Percentiles rank a stretch among this genome's conserved stretches.
Conservation (phyloP, 2,329 filamentous ascomycete genomes). For the Alternaria solani region DNA sequence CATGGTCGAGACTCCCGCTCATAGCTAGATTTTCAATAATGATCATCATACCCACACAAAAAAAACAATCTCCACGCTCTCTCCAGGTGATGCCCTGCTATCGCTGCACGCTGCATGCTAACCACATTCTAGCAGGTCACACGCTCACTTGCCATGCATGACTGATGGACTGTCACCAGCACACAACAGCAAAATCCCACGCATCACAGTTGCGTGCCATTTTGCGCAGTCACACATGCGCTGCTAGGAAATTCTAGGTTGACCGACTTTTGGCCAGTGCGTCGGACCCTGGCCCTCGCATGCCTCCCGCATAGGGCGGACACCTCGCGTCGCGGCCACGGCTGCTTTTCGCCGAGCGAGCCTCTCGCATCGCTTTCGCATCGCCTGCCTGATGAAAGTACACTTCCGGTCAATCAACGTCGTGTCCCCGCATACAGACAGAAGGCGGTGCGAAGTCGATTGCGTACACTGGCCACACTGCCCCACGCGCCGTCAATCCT, state of each 20-base stretch:
- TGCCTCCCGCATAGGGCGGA: slow-evolving; percentile 10
- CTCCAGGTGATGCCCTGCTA: slow-evolving; percentile 29
- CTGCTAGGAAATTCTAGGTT: slow-evolving; percentile 13
- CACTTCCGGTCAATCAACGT: slow-evolving; percentile 22
- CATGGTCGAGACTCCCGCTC: slow-evolving; percentile 38
- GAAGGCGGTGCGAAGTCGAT: slow-evolving; percentile 11
- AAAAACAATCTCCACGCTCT: slow-evolving; percentile 15
- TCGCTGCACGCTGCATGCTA: slow-evolving; percentile 26
- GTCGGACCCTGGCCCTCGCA: slow-evolving; percentile 17
- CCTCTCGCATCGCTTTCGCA: slow-evolving; percentile 8
- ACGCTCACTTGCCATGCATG: slow-evolving; percentile 12
- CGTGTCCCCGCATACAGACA: slow-evolving; percentile 16
- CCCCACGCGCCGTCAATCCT: slow-evolving; percentile 14
- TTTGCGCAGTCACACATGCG: slow-evolving; percentile 12
- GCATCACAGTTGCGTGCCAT: slow-evolving; percentile 3
- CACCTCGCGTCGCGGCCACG: slow-evolving; percentile 14
- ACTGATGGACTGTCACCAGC: background rate
- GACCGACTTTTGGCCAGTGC: slow-evolving; percentile 34
- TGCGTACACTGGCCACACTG: slow-evolving; percentile 9
- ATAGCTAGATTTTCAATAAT: slow-evolving; percentile 32
- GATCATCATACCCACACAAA: slow-evolving; percentile 27
- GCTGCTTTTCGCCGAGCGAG: slow-evolving; percentile 5
- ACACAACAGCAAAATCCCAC: slow-evolving; percentile 4
- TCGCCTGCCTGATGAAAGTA: slow-evolving; percentile 18
- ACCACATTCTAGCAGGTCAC: slow-evolving; percentile 22